A percentile compares a stretch with the other conserved stretches of the same genome.
These are phyloP conservation scores for Tolypocladium pustulatum DNA, from an alignment of 2,329 filamentous ascomycete species.

Conservation along the genomic window DNA sequence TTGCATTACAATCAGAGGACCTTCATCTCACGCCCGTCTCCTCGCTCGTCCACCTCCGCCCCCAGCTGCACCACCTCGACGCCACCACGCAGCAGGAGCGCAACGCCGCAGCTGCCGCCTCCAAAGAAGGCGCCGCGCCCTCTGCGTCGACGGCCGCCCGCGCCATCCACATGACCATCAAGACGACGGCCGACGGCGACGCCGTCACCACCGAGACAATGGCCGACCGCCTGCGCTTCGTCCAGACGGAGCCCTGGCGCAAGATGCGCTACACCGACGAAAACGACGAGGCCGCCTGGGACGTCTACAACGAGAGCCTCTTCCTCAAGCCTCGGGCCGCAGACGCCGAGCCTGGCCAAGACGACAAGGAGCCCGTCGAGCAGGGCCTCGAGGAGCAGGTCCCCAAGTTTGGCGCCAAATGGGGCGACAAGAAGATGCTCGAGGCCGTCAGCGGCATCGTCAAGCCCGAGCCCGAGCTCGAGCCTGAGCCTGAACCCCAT, in stretches of 20 bases:
- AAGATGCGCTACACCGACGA: slow-evolving; percentile 73
- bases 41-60: slow-evolving; percentile 77
- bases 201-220: slow-evolving; percentile 59
- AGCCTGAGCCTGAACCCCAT: slow-evolving; percentile 10
- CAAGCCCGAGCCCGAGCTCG: slow-evolving; percentile 19
- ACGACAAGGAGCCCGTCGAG: slow-evolving; percentile 2
- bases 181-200: slow-evolving; percentile 60
- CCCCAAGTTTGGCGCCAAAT: slow-evolving; percentile 26
- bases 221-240: slow-evolving; percentile 61
- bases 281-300: slow-evolving; percentile 65
- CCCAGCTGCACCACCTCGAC: slow-evolving; percentile 88
- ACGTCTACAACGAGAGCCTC: slow-evolving; percentile 63
- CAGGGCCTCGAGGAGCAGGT: slow-evolving; percentile 24
- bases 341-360: slow-evolving; percentile 2
- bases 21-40: slow-evolving; percentile 78
- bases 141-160: slow-evolving; percentile 44
- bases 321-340: slow-evolving; percentile 22
- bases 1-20: slow-evolving; percentile 44
- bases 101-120: slow-evolving; percentile 25
- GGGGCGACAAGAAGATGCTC: slow-evolving; percentile 33
- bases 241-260: slow-evolving; percentile 77
- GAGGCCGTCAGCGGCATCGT: slow-evolving; percentile 35
- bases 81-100: slow-evolving; percentile 64
- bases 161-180: slow-evolving; percentile 80
- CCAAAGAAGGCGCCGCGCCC: slow-evolving; percentile 23